A percentile compares a stretch with the other conserved stretches of the same genome.
phyloP scores from a whole-genome alignment of 805 yeast species.

The Brettanomyces nanus region DNA sequence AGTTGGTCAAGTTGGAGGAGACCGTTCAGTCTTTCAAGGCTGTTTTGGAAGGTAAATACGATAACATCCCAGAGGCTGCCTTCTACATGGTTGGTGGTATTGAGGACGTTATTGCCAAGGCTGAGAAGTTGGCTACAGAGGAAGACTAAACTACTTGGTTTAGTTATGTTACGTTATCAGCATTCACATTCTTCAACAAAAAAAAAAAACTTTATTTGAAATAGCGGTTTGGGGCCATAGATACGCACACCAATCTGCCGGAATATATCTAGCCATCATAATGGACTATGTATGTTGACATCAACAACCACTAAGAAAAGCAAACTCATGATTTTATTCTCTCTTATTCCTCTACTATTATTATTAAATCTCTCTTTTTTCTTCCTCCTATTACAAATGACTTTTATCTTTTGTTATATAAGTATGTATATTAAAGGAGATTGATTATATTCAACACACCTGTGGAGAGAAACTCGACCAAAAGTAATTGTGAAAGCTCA shows the following conservation, averaged over 20 bases:
- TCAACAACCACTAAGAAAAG: neutral
- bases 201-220: too few relatives aligned
- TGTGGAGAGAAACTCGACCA: too few relatives aligned
- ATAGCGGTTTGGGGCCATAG: neutral
- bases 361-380: neutral
- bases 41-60: conserved; percentile 97
- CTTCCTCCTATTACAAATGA: neutral
- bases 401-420: neutral
- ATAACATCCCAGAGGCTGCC: conserved; percentile 97
- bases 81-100: conserved; percentile 99
- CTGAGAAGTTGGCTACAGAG: conserved; percentile 97
- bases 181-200: too few relatives aligned
- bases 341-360: neutral
- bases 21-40: conserved; percentile 93
- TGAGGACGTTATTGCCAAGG: conserved; percentile 97
- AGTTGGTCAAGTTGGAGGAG: conserved; percentile 93
- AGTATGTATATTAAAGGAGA: too few relatives aligned
- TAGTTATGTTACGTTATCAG: too few relatives aligned
- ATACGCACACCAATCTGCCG: neutral
- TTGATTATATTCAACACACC: too few relatives aligned
- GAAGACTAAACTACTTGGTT: conserved; percentile 59
- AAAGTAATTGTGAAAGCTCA: too few relatives aligned
- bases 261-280: neutral
- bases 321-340: neutral
- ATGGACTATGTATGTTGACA: neutral